phyloP scores from a whole-genome alignment of 108 stramenopile species.

The Nannochloropsis salina region DNA sequence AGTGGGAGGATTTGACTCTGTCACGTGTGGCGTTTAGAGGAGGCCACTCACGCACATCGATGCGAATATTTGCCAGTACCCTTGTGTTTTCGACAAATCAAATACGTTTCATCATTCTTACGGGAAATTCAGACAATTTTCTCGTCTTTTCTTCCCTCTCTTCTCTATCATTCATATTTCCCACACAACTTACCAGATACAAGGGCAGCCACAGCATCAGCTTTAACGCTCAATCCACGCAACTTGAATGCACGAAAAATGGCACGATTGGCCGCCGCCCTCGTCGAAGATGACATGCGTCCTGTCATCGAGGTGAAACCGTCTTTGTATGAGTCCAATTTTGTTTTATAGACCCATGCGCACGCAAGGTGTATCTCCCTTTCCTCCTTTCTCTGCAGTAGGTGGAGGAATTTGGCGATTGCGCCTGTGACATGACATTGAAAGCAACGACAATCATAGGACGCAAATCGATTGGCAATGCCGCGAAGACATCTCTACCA shows the following conservation, averaged over 20 bases:
- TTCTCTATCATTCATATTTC: not conserved
- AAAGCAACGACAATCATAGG: too few species aligned
- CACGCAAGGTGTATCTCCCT: too few species aligned
- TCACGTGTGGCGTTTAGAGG: not conserved
- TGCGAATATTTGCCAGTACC: too few species aligned
- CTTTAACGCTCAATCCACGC: not conserved
- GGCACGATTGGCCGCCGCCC: slow-evolving; percentile 16
- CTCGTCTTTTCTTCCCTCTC: not conserved
- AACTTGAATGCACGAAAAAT: not conserved
- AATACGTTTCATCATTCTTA: too few species aligned
- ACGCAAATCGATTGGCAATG: too few species aligned
- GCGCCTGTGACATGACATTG: too few species aligned
- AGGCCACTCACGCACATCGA: too few species aligned
- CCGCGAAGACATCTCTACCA: too few species aligned
- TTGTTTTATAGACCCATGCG: too few species aligned
- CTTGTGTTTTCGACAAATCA: too few species aligned
- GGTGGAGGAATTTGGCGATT: too few species aligned
- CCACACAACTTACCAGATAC: not conserved
- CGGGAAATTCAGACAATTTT: not conserved
- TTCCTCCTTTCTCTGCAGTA: too few species aligned
- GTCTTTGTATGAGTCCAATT: not conserved
- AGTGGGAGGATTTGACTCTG: not conserved
- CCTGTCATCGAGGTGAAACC: not conserved
- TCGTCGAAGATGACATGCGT: slow-evolving; percentile 1
- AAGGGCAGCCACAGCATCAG: not conserved